Percentiles rank a stretch among this genome's conserved stretches.
These are phyloP conservation scores for Citrus sinensis DNA, from an alignment of 345 rosid species.

Conservation along the genomic window DNA sequence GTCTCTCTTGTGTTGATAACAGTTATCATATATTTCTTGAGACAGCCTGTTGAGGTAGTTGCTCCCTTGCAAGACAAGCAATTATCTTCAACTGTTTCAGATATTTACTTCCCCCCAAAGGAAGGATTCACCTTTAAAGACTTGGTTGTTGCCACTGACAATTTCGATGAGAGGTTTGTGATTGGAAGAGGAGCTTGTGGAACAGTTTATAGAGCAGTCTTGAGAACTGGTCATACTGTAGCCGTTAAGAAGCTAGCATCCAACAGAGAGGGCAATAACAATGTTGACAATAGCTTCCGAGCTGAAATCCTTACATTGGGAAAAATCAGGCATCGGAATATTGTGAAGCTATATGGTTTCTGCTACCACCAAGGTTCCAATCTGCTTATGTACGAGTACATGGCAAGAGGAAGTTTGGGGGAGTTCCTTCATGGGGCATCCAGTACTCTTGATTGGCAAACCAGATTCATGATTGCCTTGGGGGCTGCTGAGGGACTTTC, in stretches of 20 bases:
- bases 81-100: slow-evolving; percentile 33
- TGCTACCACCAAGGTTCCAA: slow-evolving; percentile 84
- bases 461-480: slow-evolving; percentile 70
- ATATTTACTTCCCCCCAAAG: slow-evolving; percentile 71
- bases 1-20: slow-evolving; percentile 61
- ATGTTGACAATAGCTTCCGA: slow-evolving; percentile 71
- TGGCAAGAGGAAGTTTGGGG: slow-evolving; percentile 73
- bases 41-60: slow-evolving; percentile 39
- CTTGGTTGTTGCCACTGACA: slow-evolving; percentile 63
- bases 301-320: slow-evolving; percentile 85
- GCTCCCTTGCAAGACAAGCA: slow-evolving; percentile 41
- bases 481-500: slow-evolving; percentile 86
- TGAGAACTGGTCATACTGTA: slow-evolving; percentile 53
- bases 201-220: slow-evolving; percentile 71
- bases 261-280: slow-evolving; percentile 63
- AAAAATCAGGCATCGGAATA: slow-evolving; percentile 81
- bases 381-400: slow-evolving; percentile 72
- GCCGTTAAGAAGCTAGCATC: slow-evolving; percentile 89
- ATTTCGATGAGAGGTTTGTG: slow-evolving; percentile 65
- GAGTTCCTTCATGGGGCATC: slow-evolving; percentile 63
- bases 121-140: slow-evolving; percentile 82
- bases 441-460: slow-evolving; percentile 62
- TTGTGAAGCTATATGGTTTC: slow-evolving; percentile 90
- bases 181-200: slow-evolving; percentile 95
- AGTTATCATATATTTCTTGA: slow-evolving; percentile 58